Evolutionary conservation across 441 rosid genomes (phyloP), one percentile per base, ranked within the genome.

Genomic region (Eugenia klotzschiana): DNA sequence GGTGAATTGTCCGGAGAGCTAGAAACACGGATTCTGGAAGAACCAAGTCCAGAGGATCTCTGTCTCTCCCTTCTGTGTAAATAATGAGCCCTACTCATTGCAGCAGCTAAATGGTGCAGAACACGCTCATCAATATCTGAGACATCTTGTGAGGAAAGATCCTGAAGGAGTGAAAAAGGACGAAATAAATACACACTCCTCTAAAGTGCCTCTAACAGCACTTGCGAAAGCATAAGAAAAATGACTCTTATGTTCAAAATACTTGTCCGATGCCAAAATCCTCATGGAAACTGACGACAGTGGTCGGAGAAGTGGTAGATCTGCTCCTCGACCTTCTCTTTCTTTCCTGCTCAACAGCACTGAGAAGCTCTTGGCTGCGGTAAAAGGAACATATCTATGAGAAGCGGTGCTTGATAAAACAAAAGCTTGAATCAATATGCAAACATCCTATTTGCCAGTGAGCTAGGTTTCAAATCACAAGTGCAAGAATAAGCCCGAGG

Each of bases 281-380:
- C 49, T 91, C 93, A 52, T 16, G 85, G 46, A 88, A 86, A 51
- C 85, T 85, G 82, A 51, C 77, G 43, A 84, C n/a, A 40, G 84
- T 80, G 29, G 84, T 43, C 26, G 91, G 81, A 60, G 89, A 53
- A 55, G 88, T 72, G 37, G 90, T 80, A 85, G 93, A 81, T 49
- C 81, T 33, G 83, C 80, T 90, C 73, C 86, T 93, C 41, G 92
- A 88, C 92, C 93, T 89, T 56, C 85, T 80, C 33, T 33, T 79
- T 85, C 95, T 91, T 88, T 93, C 98, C 81, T 81, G 89, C 79
- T 90, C 95, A 58, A 94, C 89, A 85, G 94, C 94, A 86, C 89
- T 87, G 51, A 96, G 88, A 86, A 96, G 94, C 89, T 96, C 98
- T 91, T 94, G 99, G 88, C 98, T 96, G 87, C 79, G 84, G 86